Base-by-base conservation (phyloP, 192 early-diverging fungal species). In the Polychytrium aggregatum region DNA sequence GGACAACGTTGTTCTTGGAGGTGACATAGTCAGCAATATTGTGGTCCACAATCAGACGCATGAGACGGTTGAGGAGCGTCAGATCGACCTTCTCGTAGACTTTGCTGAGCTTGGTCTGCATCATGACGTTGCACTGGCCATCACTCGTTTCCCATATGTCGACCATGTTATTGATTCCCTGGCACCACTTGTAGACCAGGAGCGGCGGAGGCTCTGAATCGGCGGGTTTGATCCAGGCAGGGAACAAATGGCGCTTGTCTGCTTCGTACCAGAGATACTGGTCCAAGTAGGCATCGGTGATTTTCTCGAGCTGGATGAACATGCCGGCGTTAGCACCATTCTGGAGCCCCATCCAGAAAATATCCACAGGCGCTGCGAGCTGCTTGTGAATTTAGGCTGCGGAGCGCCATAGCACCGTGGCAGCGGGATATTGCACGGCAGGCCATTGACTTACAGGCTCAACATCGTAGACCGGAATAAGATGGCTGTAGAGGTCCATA, bases 11-110 rank as follows among this genome's bases (percentile, higher is more conserved):
- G 74, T 98, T 98, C 72, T 98, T 98, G 54, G 92, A 90, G 0
- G 96, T 95, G 81, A 97, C 92, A 61, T 98, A 98, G 56, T 98
- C 96, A n/a, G 96, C 96, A 76, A 98, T 79, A 61, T 97, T 95
- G 76, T 97, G 96, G 68, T 98, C 96, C 34, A 98, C 68, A 67
- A 98, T 88, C 34, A 98, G 72, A 36, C 96, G 82, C 57, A 98
- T 65, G 27, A 98, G 71, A 38, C 90, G 82, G 47, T 91, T 90
- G 30, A 98, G 79, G 40, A 98, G 69, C 27, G 92, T 97, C 52
- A 98, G 74, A 76, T 98, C 92, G 33, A 98, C 87, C 74, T 97
- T 97, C 62, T 96, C 92, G 53, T 89, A 90, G 16, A 97, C 81
- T 44, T 87, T 87, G 63, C 83, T 85, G 33, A 98, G 82, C 42